phyloP scores from a whole-genome alignment of 176 grass and related monocot species.

The Cenchrus fungigraminus region DNA sequence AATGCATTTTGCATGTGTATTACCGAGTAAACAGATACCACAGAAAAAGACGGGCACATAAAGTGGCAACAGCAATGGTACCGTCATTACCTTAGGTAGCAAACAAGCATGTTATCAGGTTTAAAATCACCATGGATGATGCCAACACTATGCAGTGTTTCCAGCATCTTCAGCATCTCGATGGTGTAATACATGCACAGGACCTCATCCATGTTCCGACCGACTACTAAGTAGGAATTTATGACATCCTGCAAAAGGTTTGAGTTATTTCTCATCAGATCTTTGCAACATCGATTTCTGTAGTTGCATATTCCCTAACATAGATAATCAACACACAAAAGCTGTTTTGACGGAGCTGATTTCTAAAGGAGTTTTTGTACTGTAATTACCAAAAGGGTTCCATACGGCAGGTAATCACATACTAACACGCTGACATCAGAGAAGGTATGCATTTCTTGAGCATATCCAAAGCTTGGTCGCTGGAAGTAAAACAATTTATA shows the following conservation, averaged over 20 bases:
- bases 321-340: not conserved
- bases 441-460: constrained; percentile 76
- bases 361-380: not conserved
- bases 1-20: not conserved
- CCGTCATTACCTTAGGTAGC: constrained; percentile 77
- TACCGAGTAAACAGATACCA: constrained; percentile 15
- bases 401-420: constrained; percentile 84
- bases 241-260: constrained; percentile 77
- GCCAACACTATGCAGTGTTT: constrained; percentile 74
- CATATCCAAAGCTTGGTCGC: constrained; percentile 80
- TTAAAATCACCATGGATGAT: constrained; percentile 97
- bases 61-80: constrained; percentile 18
- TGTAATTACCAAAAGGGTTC: constrained; percentile 86
- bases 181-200: constrained; percentile 96
- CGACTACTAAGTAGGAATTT: constrained; percentile 66
- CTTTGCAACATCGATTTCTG: constrained; percentile 29
- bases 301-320: constrained; percentile 11
- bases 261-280: constrained; percentile 5
- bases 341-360: constrained; percentile 17
- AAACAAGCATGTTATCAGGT: constrained; percentile 90
- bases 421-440: constrained; percentile 75
- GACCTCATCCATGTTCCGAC: constrained; percentile 74
- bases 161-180: constrained; percentile 84
- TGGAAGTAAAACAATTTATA: constrained; percentile 46
- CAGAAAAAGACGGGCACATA: not conserved